These are phyloP conservation scores for Penicillium sp. DNA, from an alignment of 2,329 filamentous ascomycete species.

Conservation along the genomic window DNA sequence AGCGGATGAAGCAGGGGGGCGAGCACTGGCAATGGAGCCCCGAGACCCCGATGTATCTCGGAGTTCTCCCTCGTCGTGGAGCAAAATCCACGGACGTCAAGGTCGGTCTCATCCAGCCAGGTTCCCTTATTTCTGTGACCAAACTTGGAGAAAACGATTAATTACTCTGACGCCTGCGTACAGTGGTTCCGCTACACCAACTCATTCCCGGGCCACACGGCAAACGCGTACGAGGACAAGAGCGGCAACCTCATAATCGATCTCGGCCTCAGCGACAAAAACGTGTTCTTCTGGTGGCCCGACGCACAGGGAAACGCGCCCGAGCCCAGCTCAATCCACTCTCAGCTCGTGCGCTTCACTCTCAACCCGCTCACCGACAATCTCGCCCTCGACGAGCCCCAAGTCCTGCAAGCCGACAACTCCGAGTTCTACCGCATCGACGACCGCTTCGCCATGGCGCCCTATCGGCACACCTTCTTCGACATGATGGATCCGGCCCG, in stretches of 20 bases:
- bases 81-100: constrained; percentile 39
- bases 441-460: constrained; percentile 48
- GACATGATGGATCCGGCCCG: constrained; percentile 50
- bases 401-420: constrained; percentile 38
- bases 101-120: constrained; percentile 17
- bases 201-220: constrained; percentile 43
- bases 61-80: constrained; percentile 31
- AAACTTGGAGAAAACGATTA: not conserved
- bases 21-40: constrained; percentile 49
- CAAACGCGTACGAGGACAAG: constrained; percentile 44
- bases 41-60: constrained; percentile 35
- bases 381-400: constrained; percentile 28
- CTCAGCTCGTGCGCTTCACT: constrained; percentile 31
- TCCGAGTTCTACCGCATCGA: constrained; percentile 59
- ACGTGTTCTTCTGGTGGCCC: constrained; percentile 52
- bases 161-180: too few species aligned
- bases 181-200: constrained; percentile 46
- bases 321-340: constrained; percentile 31
- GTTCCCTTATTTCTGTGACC: not conserved
- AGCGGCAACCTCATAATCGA: constrained; percentile 40
- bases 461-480: constrained; percentile 48
- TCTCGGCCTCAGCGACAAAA: constrained; percentile 43
- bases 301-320: constrained; percentile 43
- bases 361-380: constrained; percentile 30
- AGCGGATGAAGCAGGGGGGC: constrained; percentile 44